Evolutionary conservation across 2,329 filamentous ascomycete species (phyloP).

Genomic region (Beauveria asiatica): DNA sequence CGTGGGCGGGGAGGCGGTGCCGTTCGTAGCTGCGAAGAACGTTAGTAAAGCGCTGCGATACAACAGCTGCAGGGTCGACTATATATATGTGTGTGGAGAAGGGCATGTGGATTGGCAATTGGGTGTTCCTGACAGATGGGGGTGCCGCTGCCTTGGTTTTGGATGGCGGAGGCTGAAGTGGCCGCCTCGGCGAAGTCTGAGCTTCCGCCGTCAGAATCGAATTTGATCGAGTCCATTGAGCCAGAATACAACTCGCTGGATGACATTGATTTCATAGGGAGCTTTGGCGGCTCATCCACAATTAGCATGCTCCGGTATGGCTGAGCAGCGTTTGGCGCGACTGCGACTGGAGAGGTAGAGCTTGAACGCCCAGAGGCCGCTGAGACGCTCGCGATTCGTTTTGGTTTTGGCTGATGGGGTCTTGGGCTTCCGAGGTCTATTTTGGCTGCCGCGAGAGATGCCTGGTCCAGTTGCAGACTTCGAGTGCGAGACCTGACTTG

Average conservation of each 20-base stretch:
- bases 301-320: conserved; percentile 47
- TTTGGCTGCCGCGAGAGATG: conserved; percentile 13
- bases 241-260: conserved; percentile 39
- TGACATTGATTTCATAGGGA: conserved; percentile 35
- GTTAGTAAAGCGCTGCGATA: conserved; percentile 25
- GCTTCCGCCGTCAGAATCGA: conserved; percentile 17
- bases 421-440: conserved; percentile 12
- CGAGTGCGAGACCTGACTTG: conserved; percentile 37
- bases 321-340: conserved; percentile 14
- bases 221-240: background rate
- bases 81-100: background rate
- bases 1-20: conserved; percentile 34
- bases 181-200: conserved; percentile 1
- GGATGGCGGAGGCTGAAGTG: background rate
- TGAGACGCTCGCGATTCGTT: conserved; percentile 28
- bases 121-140: conserved; percentile 29
- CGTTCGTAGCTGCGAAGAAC: conserved; percentile 34
- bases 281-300: conserved; percentile 38
- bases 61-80: background rate
- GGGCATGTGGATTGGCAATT: conserved; percentile 3
- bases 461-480: conserved; percentile 40
- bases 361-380: conserved; percentile 13
- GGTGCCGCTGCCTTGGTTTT: background rate
- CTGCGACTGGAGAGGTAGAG: conserved; percentile 9
- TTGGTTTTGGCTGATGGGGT: conserved; percentile 15